phyloP scores from a whole-genome alignment of 768 basidiomycete species.

The Auriscalpium microsporum region DNA sequence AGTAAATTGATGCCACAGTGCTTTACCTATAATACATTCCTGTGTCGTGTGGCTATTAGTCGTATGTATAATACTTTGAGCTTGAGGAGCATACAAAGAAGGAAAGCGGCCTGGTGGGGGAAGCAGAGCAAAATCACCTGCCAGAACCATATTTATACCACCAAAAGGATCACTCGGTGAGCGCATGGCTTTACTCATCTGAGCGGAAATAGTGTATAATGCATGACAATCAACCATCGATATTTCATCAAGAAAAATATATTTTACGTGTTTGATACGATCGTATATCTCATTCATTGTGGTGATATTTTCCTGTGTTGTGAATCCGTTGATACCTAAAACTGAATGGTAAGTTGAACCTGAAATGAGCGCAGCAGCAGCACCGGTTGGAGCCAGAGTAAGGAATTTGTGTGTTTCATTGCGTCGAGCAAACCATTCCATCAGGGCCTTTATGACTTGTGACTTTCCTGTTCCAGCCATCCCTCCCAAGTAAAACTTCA shows the following conservation, averaged over 20 bases:
- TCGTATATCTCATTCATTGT: not conserved
- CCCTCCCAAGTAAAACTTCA: conserved; percentile 17
- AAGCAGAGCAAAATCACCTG: conserved; percentile 39
- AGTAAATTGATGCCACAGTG: conserved; percentile 14
- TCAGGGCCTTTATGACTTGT: conserved; percentile 13
- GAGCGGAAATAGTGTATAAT: conserved; percentile 20
- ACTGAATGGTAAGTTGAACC: conserved; percentile 18
- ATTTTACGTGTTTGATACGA: conserved; percentile 23
- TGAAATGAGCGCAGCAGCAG: conserved; percentile 9
- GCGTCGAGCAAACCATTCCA: conserved; percentile 5
- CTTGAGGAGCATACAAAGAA: conserved; percentile 15
- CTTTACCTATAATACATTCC: conserved; percentile 7
- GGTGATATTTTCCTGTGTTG: not conserved
- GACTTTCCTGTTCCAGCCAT: conserved; percentile 20
- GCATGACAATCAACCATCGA: conserved; percentile 31
- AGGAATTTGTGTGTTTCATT: conserved; percentile 5
- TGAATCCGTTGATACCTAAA: not conserved
- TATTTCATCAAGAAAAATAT: conserved; percentile 36
- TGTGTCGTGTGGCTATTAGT: conserved; percentile 1
- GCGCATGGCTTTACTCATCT: conserved; percentile 15
- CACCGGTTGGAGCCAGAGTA: conserved; percentile 15
- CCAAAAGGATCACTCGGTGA: conserved; percentile 23
- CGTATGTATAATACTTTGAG: not conserved
- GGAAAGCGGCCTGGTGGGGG: conserved; percentile 21
- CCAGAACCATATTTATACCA: conserved; percentile 34